Evolutionary conservation across 305 asterid species (phyloP).

Genomic region (Rubia peregrina): DNA sequence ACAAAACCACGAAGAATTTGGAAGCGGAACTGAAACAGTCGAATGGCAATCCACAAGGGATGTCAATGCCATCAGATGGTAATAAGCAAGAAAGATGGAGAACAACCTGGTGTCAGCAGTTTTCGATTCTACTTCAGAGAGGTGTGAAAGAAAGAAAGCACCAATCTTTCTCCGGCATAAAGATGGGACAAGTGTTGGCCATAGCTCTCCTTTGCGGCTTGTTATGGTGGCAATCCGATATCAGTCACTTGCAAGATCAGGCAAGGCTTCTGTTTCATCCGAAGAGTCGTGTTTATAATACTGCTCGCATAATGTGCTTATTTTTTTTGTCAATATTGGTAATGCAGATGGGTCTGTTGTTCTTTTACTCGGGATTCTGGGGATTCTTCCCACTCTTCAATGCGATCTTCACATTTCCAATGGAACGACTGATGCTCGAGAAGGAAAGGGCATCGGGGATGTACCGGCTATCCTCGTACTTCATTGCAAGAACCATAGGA

Average conservation of each 20-base stretch:
- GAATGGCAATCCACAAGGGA: constrained; percentile 3
- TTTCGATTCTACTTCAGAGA: constrained; percentile 48
- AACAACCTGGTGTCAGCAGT: constrained; percentile 67
- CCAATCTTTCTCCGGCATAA: constrained; percentile 57
- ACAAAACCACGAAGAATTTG: constrained; percentile 30
- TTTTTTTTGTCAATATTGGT: neutral
- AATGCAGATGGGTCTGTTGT: constrained; percentile 58
- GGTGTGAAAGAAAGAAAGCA: constrained; percentile 76
- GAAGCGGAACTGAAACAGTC: constrained; percentile 28
- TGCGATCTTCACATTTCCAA: constrained; percentile 76
- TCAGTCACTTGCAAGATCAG: constrained; percentile 68
- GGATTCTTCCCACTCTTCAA: constrained; percentile 80
- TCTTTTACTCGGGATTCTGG: constrained; percentile 65
- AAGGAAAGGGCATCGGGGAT: constrained; percentile 82
- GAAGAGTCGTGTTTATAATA: neutral
- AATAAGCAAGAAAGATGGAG: constrained; percentile 41
- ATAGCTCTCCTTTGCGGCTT: constrained; percentile 48
- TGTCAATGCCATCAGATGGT: constrained; percentile 8
- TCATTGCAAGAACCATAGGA: constrained; percentile 63
- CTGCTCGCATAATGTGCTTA: neutral
- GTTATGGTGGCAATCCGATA: constrained; percentile 71
- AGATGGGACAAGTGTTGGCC: constrained; percentile 42
- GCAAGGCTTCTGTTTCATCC: constrained; percentile 20
- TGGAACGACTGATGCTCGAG: constrained; percentile 56
- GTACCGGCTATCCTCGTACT: constrained; percentile 78